These are phyloP conservation scores for Suhomyces taliae DNA, from an alignment of 1,139 yeast genomes.

Conservation along the genomic window DNA sequence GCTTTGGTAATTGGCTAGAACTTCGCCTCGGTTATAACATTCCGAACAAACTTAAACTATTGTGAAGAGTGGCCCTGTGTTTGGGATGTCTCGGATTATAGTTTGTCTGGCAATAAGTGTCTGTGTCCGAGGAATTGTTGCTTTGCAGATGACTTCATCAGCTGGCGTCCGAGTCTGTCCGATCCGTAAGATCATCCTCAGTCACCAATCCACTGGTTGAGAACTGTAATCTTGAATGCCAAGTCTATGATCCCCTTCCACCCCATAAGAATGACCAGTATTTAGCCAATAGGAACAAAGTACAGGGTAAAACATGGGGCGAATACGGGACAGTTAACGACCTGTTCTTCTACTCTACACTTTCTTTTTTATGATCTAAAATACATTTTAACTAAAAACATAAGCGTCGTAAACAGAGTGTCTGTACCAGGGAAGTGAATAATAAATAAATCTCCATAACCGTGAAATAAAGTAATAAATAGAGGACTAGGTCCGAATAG, in stretches of 20 bases:
- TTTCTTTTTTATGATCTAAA: not conserved
- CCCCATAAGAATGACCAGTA: no score
- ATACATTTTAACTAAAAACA: conserved; percentile 6
- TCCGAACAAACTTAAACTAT: not conserved
- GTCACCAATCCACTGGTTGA: no score
- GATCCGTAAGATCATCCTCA: not conserved
- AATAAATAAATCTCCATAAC: conserved; percentile 4
- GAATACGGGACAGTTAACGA: not conserved
- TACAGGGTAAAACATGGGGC: no score
- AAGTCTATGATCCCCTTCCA: no score
- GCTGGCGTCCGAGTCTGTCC: not conserved
- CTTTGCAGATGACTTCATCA: not conserved
- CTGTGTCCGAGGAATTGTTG: not conserved
- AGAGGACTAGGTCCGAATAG: not conserved
- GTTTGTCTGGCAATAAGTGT: not conserved
- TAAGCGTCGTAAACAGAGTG: conserved; percentile 8
- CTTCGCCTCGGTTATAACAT: not conserved
- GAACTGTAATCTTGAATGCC: no score
- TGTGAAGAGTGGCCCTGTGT: no score
- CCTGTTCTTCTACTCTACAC: not conserved
- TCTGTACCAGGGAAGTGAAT: conserved; percentile 6
- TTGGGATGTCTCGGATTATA: no score
- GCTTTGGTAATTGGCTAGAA: no score
- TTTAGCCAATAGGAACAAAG: no score
- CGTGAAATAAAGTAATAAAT: not conserved